phyloP scores from a whole-genome alignment of 805 yeast species.

The Ascoidea rubescens region DNA sequence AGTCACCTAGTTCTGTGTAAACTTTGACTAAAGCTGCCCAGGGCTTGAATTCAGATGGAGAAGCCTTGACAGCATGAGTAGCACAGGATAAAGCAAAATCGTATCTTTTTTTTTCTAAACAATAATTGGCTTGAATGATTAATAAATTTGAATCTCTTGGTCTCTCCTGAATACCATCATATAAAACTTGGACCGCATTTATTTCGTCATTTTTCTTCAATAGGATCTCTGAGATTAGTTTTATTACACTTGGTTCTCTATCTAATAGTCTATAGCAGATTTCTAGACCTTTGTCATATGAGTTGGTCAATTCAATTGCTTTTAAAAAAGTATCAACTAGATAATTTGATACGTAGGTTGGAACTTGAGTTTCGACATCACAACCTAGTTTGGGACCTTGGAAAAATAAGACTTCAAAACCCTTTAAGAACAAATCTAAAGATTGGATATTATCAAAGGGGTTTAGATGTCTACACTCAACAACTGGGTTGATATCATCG shows the following conservation, averaged over 20 bases:
- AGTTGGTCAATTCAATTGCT: constrained; percentile 50
- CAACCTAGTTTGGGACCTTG: constrained; percentile 59
- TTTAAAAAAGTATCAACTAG: constrained; percentile 63
- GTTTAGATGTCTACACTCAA: constrained; percentile 72
- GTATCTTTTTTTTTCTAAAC: constrained; percentile 33
- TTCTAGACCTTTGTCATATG: constrained; percentile 45
- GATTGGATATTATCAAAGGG: constrained; percentile 44
- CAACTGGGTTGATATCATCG: constrained; percentile 54
- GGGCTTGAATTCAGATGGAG: constrained; percentile 64
- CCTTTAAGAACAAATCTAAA: constrained; percentile 41
- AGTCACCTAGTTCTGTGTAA: constrained; percentile 48
- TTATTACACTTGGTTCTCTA: constrained; percentile 41
- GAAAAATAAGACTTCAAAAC: constrained; percentile 51
- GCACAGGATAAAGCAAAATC: constrained; percentile 49
- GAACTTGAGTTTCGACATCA: constrained; percentile 51
- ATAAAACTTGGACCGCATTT: constrained; percentile 37
- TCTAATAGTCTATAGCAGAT: constrained; percentile 37
- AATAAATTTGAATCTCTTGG: constrained; percentile 44
- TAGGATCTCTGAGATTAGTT: constrained; percentile 39
- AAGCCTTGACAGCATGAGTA: constrained; percentile 48
- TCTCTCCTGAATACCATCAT: constrained; percentile 31
- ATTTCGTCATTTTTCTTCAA: constrained; percentile 45
- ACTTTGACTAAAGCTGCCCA: constrained; percentile 59
- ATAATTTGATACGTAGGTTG: constrained; percentile 51
- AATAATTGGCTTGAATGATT: constrained; percentile 42